Conservation (phyloP, 2,329 filamentous ascomycete genomes). For the Aspergillus ustus region DNA sequence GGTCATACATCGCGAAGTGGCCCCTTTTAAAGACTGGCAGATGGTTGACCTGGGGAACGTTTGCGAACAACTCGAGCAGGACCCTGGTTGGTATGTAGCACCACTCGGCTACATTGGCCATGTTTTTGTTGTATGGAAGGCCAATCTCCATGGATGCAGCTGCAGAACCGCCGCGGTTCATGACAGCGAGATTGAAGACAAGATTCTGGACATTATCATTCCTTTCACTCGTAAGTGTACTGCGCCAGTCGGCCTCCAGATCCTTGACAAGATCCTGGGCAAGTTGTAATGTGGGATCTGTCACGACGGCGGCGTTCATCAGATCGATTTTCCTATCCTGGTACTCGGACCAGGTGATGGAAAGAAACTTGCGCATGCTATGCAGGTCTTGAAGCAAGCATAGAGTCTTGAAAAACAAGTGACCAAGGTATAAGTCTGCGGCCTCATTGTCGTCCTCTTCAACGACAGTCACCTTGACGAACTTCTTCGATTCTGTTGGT, state of each 20-base stretch:
- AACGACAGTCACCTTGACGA: conserved; percentile 27
- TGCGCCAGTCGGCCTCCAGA: conserved; percentile 23
- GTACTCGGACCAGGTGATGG: conserved; percentile 37
- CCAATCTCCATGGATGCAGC: conserved; percentile 29
- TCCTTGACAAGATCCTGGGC: conserved; percentile 28
- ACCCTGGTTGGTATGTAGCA: conserved; percentile 26
- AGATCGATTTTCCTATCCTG: conserved; percentile 34
- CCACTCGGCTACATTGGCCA: conserved; percentile 33
- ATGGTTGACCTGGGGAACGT: conserved; percentile 26
- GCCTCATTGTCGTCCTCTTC: conserved; percentile 23
- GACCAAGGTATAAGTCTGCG: conserved; percentile 22
- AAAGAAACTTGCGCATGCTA: conserved; percentile 34
- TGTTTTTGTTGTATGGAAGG: conserved; percentile 33
- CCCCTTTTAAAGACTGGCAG: conserved; percentile 34
- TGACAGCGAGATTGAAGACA: conserved; percentile 16
- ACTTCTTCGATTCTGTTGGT: conserved; percentile 20
- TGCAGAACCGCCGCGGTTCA: conserved; percentile 17
- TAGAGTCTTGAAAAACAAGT: conserved; percentile 30
- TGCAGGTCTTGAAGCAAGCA: conserved; percentile 38
- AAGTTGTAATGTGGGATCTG: conserved; percentile 36
- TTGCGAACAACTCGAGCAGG: conserved; percentile 28
- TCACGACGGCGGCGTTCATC: conserved; percentile 38
- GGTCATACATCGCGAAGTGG: conserved; percentile 36
- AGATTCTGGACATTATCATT: conserved; percentile 12
- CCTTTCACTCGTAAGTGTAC: conserved; percentile 7